A percentile compares a stretch with the other conserved stretches of the same genome.
phyloP scores from a whole-genome alignment of 345 rosid species.

The Eutrema heterophyllum region DNA sequence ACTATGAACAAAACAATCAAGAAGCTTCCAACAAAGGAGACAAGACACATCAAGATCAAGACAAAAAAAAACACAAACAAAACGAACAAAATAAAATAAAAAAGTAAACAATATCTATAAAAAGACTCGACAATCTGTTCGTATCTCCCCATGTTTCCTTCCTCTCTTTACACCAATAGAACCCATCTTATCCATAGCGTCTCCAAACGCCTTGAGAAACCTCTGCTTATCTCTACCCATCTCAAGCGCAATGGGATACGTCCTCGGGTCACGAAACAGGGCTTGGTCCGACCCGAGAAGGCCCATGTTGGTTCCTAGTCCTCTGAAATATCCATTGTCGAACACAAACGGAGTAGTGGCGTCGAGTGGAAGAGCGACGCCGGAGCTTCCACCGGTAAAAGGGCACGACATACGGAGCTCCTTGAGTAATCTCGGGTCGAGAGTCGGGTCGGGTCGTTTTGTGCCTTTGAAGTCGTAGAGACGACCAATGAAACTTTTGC shows the following conservation, averaged over 20 bases:
- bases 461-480: conserved; percentile 60
- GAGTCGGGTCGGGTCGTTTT: conserved; percentile 49
- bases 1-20: background rate
- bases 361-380: conserved; percentile 62
- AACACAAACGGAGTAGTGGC: conserved; percentile 69
- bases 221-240: conserved; percentile 45
- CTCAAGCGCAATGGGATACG: conserved; percentile 48
- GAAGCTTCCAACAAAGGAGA: background rate
- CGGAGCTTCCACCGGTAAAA: conserved; percentile 40
- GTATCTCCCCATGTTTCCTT: conserved; percentile 63
- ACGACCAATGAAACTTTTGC: conserved; percentile 48
- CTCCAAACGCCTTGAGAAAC: conserved; percentile 61
- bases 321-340: conserved; percentile 58
- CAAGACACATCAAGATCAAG: background rate
- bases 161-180: conserved; percentile 71
- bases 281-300: conserved; percentile 64
- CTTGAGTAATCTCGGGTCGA: conserved; percentile 61
- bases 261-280: conserved; percentile 52
- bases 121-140: conserved; percentile 55
- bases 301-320: conserved; percentile 55
- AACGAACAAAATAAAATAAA: background rate
- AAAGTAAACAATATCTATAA: conserved; percentile 17
- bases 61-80: background rate
- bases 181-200: conserved; percentile 85
- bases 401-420: conserved; percentile 75